Evolutionary conservation across 2,329 filamentous ascomycete species (phyloP), one percentile per base, ranked within the genome.

Genomic region (Trichoderma brevicompactum): DNA sequence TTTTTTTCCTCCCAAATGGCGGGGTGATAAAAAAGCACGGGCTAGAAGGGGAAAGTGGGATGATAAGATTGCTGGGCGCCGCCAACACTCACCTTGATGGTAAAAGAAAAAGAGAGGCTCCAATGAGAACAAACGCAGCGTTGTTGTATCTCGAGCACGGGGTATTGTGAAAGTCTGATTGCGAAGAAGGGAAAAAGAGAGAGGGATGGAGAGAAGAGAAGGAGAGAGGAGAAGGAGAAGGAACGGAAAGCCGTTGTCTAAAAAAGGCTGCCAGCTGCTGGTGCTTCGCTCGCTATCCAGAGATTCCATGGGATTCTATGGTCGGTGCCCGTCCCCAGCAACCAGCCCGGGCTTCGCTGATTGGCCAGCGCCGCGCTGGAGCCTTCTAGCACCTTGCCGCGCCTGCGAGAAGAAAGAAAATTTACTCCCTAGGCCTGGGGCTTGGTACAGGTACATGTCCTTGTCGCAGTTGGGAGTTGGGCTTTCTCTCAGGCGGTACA

Each of bases 231-330:
- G 68, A 68, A 69, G 69, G 66, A 69, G 66, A 28, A 28, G 23
- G 23, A 69, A 38, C 53, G 61, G 72, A 66, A 62, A 50, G 70
- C 40, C 68, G 66, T 69, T 63, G 69, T 72, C 70, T 74, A 77
- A 77, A 77, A 79, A 79, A 77, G 76, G 76, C 71, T 69, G 70
- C 67, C 68, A 68, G 67, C 64, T 65, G 67, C 65, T 67, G 70
- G 69, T 65, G 64, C 64, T 48, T 72, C 72, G 71, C 72, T 72
- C 71, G 68, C 68, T 67, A 71, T 69, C 70, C 72, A 73, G 76
- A 75, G 78, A 76, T 80, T 80, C 79, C 79, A 80, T 80, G 75
- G 71, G 79, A 79, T 80, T 80, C 79, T 75, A 80, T 75, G 78
- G 74, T 71, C 73, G 67, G 66, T 69, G 66, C 68, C 70, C 68